phyloP scores from a whole-genome alignment of 371 early-diverging fungal species.

The Batkoa obscura region DNA sequence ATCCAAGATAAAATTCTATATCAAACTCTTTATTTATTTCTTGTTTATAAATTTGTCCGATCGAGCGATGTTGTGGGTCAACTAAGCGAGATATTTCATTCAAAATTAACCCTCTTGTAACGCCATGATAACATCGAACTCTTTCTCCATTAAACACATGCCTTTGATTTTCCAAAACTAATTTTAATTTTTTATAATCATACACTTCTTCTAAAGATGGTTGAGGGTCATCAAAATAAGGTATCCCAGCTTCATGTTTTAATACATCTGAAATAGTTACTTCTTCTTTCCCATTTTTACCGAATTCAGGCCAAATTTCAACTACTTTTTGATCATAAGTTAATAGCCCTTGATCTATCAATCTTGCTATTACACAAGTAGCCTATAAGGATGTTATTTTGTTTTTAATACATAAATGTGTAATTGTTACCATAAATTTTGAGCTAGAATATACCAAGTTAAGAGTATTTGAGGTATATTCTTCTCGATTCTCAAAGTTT shows the following conservation, averaged over 20 bases:
- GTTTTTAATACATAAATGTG: neutral
- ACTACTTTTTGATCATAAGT: slow-evolving; percentile 29
- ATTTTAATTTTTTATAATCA: slow-evolving; percentile 13
- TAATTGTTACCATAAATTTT: slow-evolving; percentile 20
- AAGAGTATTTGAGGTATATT: slow-evolving; percentile 29
- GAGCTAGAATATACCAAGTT: slow-evolving; percentile 45
- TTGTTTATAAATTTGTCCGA: slow-evolving; percentile 30
- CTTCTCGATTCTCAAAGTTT: slow-evolving; percentile 15
- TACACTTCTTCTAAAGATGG: slow-evolving; percentile 13
- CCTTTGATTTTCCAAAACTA: slow-evolving; percentile 28
- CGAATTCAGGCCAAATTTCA: slow-evolving; percentile 59
- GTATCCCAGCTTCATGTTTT: slow-evolving; percentile 39
- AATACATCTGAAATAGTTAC: slow-evolving; percentile 39
- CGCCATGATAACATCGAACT: slow-evolving; percentile 35
- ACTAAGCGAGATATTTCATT: slow-evolving; percentile 45
- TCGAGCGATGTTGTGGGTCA: slow-evolving; percentile 26
- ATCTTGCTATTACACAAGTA: slow-evolving; percentile 25
- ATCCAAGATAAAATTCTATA: slow-evolving; percentile 25
- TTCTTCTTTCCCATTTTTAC: slow-evolving; percentile 42
- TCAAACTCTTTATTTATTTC: slow-evolving; percentile 20
- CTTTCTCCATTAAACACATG: slow-evolving; percentile 36
- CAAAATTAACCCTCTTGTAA: slow-evolving; percentile 45
- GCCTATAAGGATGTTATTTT: neutral
- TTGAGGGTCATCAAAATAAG: slow-evolving; percentile 21
- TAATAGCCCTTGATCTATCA: slow-evolving; percentile 34